Percentiles rank a stretch among this genome's conserved stretches.
Conservation (phyloP, 495 filamentous ascomycete genomes). For the Trichocladium uniseriatum region DNA sequence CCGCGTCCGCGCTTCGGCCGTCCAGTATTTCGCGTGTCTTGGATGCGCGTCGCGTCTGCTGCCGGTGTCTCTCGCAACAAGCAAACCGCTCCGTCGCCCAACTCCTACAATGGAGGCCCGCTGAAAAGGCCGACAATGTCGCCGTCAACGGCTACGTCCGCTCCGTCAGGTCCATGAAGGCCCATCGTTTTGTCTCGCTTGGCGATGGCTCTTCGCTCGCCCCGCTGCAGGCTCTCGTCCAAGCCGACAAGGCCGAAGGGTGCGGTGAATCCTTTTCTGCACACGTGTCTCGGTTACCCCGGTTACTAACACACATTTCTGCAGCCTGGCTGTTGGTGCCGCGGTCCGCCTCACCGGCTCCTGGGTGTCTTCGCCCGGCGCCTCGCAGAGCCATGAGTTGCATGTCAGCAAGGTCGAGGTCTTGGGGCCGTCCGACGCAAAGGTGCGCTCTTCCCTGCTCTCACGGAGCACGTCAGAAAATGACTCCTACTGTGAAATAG, state of each 20-base stretch:
- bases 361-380: slow-evolving; percentile 67
- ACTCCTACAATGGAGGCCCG: slow-evolving; percentile 26
- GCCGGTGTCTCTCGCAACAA: slow-evolving; percentile 17
- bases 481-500: background rate
- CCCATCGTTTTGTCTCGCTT: slow-evolving; percentile 69
- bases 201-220: slow-evolving; percentile 78
- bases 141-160: slow-evolving; percentile 70
- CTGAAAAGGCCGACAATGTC: slow-evolving; percentile 21
- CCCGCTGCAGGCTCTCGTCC: slow-evolving; percentile 74
- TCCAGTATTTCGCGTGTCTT: slow-evolving; percentile 8
- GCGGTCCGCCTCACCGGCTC: slow-evolving; percentile 69
- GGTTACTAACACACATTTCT: slow-evolving; percentile 21
- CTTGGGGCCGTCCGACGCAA: slow-evolving; percentile 66
- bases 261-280: slow-evolving; percentile 38
- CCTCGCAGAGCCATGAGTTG: slow-evolving; percentile 70
- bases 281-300: slow-evolving; percentile 19
- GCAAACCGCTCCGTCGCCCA: slow-evolving; percentile 19
- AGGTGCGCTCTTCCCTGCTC: slow-evolving; percentile 45
- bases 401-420: slow-evolving; percentile 58
- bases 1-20: slow-evolving; percentile 10
- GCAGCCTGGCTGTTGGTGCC: slow-evolving; percentile 69
- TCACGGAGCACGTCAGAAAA: background rate
- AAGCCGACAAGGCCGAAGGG: slow-evolving; percentile 65
- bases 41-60: slow-evolving; percentile 1
- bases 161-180: slow-evolving; percentile 80